Evolutionary conservation across 768 basidiomycete species (phyloP).

Genomic region (Leccinellum albellum): DNA sequence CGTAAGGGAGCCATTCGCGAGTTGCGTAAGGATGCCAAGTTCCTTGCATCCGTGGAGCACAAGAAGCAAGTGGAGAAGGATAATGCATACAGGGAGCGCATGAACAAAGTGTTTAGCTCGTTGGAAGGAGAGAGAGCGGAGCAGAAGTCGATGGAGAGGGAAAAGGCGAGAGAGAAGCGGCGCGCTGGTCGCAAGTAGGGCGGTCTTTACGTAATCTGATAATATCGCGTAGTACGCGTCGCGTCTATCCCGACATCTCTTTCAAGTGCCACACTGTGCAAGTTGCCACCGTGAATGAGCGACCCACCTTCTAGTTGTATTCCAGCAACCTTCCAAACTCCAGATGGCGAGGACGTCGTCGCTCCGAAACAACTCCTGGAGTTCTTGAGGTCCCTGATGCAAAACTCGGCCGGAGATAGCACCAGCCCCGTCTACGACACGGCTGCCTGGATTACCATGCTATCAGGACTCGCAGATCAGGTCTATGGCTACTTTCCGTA

Average conservation of each 20-base stretch:
- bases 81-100: slow-evolving; percentile 67
- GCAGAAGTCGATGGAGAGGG: slow-evolving; percentile 87
- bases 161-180: slow-evolving; percentile 72
- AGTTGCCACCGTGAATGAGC: slow-evolving; percentile 18
- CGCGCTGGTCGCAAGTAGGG: slow-evolving; percentile 68
- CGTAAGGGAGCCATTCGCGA: slow-evolving; percentile 95
- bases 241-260: background rate
- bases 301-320: slow-evolving; percentile 22
- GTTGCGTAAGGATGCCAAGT: slow-evolving; percentile 90
- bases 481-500: slow-evolving; percentile 54
- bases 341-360: slow-evolving; percentile 20
- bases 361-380: slow-evolving; percentile 40
- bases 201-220: background rate
- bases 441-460: slow-evolving; percentile 46
- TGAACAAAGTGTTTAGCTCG: slow-evolving; percentile 76
- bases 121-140: slow-evolving; percentile 89
- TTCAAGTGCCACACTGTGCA: background rate
- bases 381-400: slow-evolving; percentile 40
- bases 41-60: slow-evolving; percentile 86
- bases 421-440: slow-evolving; percentile 33
- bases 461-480: slow-evolving; percentile 50
- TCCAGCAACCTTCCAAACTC: slow-evolving; percentile 32
- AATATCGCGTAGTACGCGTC: background rate
- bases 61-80: slow-evolving; percentile 86
- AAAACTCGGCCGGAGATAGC: slow-evolving; percentile 33